phyloP scores from a whole-genome alignment of 345 rosid species.

The Acer campestre region DNA sequence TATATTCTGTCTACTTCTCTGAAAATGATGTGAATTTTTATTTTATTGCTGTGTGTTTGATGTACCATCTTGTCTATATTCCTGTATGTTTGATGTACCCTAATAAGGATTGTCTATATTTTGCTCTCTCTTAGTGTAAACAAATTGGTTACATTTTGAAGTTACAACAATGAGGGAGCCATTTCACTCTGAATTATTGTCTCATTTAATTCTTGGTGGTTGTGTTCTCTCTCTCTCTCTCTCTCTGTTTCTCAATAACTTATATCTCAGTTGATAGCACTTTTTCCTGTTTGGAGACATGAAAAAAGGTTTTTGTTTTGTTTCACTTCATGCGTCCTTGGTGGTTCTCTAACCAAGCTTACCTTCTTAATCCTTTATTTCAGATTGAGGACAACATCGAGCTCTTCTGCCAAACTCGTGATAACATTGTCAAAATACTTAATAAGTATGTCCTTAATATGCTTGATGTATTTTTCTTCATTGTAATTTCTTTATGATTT shows the following conservation, averaged over 20 bases:
- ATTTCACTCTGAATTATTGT: background rate
- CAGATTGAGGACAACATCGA: constrained; percentile 47
- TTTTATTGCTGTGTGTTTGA: background rate
- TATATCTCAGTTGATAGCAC: background rate
- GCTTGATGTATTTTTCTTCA: background rate
- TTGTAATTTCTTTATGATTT: background rate
- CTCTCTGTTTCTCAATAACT: background rate
- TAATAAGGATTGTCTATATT: background rate
- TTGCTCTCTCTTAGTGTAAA: background rate
- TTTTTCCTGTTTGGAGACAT: constrained; percentile 7
- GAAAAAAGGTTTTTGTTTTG: background rate
- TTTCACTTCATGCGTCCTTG: background rate
- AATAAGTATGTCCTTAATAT: constrained; percentile 38
- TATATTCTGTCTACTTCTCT: background rate
- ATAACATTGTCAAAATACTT: constrained; percentile 41
- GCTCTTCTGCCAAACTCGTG: constrained; percentile 43
- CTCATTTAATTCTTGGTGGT: background rate
- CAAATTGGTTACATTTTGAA: background rate
- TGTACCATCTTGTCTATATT: background rate
- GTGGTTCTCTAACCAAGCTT: constrained; percentile 13
- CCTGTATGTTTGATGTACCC: background rate
- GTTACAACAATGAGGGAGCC: background rate
- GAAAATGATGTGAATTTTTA: background rate
- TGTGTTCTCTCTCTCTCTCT: background rate
- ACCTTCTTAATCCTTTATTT: constrained; percentile 2